Base-by-base conservation (phyloP, 768 basidiomycete species). In the Boletus reticulatus region DNA sequence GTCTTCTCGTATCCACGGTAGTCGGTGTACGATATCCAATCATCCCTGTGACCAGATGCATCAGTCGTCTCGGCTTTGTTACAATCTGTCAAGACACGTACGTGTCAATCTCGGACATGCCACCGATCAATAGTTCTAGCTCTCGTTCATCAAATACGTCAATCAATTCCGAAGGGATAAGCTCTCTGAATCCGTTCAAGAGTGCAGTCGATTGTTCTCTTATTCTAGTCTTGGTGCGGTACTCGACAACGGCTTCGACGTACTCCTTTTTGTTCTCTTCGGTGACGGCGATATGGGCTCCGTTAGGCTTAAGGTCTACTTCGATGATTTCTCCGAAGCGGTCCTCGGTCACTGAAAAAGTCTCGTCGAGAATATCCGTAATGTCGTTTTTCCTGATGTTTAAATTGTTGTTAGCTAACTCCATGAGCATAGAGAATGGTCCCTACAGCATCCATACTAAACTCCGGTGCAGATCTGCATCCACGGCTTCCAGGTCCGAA, bases 11-110 rank as follows among this genome's bases (percentile, higher is more conserved):
- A 92, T 6, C 89, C 87, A 50, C 92, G 86, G 68, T 95, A 95
- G 67, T 95, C 94, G 19, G 94, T 96, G 72, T 91, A 92, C 66
- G 93, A 92, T 62, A 87, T 89, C 93, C 93, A 94, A 65, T 94
- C 92, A 62, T 94, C 90, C 75, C 85, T 87, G 46, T 3, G 22
- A 42, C 20, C 48, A 36, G 41, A 45, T 24, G 36, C 24, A 32
- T 60, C 43, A 59, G 50, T 43, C 37, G 16, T 27, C 38, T 32
- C 38, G 10, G 36, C 42, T 34, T 43, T 20, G 14, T 22, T 34
- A 42, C 20, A 16, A 20, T 27, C 24, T 6, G 17, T 24, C 29
- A 44, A 45, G 31, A 43, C 37, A 75, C 83, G 49, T 65, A 87
- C 83, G 92, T 90, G 67, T 94, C 90, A 48, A 93, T 92, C 68